Percentiles rank a stretch among this genome's conserved stretches.
Conservation (phyloP, 1,139 yeast species). For the Debaryomyces singareniensis region DNA sequence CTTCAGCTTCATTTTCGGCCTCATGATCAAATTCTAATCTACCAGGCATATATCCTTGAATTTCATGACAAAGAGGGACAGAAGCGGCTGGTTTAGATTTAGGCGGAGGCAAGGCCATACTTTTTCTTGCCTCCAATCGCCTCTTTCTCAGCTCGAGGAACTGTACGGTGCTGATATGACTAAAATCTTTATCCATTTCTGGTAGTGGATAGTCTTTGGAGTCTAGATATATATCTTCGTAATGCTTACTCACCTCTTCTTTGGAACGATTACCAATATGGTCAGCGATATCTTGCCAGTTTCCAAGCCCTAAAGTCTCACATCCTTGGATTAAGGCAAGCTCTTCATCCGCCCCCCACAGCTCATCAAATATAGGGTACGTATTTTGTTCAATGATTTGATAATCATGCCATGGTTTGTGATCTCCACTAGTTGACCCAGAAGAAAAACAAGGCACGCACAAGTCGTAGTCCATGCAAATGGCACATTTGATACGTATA, state of each 20-base stretch:
- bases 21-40: conserved; percentile 94
- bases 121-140: conserved; percentile 65
- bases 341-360: conserved; percentile 99
- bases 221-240: conserved; percentile 61
- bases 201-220: conserved; percentile 76
- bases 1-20: conserved; percentile 94
- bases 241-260: conserved; percentile 87
- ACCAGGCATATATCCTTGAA: conserved; percentile 99
- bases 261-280: conserved; percentile 89
- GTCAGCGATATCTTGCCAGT: conserved; percentile 96
- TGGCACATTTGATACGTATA: conserved; percentile 86
- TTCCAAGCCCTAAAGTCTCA: conserved; percentile 86
- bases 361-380: conserved; percentile 81
- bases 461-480: conserved; percentile 85
- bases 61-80: conserved; percentile 92
- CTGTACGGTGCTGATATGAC: conserved; percentile 55
- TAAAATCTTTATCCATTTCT: conserved; percentile 66
- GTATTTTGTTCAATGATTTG: conserved; percentile 90
- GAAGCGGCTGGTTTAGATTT: conserved; percentile 86
- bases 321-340: conserved; percentile 82
- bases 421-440: conserved; percentile 76
- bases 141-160: conserved; percentile 64
- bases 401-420: conserved; percentile 93
- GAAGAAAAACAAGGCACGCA: conserved; percentile 95
- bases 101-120: conserved; percentile 66